These are phyloP conservation scores for Xerocomellus dryophilus DNA, from an alignment of 768 basidiomycete genomes.

Conservation along the genomic window DNA sequence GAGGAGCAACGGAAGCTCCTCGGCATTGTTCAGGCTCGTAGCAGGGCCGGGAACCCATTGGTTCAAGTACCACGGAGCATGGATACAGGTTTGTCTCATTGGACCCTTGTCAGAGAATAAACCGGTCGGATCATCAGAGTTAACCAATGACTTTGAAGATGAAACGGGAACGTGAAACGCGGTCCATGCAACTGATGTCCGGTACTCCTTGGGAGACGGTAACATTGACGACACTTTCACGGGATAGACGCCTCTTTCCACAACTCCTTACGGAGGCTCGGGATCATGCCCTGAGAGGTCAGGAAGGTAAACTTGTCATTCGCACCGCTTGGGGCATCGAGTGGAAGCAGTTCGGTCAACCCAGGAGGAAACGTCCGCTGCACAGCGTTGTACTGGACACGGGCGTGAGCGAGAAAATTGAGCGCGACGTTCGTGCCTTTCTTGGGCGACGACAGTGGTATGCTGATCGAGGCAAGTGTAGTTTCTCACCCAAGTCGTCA, in stretches of 20 bases:
- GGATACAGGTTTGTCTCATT: constrained; percentile 82
- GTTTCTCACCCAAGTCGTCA: neutral
- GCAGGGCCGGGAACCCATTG: constrained; percentile 95
- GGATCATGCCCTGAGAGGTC: constrained; percentile 76
- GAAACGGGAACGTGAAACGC: constrained; percentile 90
- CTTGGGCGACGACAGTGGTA: constrained; percentile 88
- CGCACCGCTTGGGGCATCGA: constrained; percentile 96
- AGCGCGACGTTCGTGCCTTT: constrained; percentile 77
- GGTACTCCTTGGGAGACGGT: constrained; percentile 98
- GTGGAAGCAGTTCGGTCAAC: constrained; percentile 94
- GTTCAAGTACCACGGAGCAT: constrained; percentile 84
- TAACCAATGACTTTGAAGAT: constrained; percentile 49
- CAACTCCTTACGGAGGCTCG: constrained; percentile 83
- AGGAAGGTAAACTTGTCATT: constrained; percentile 93
- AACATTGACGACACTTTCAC: constrained; percentile 86
- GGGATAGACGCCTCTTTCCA: constrained; percentile 80
- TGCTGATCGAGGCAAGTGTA: constrained; percentile 78
- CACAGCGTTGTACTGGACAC: constrained; percentile 84
- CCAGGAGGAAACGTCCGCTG: constrained; percentile 80
- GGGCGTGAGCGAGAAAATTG: constrained; percentile 83
- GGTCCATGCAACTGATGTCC: constrained; percentile 86
- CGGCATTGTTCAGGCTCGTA: constrained; percentile 87
- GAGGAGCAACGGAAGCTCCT: constrained; percentile 85
- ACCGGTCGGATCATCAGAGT: neutral
- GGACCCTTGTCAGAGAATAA: neutral